These are phyloP conservation scores for Helianthus tuberosus DNA, from an alignment of 129 eudicot genomes.

Conservation along the genomic window DNA sequence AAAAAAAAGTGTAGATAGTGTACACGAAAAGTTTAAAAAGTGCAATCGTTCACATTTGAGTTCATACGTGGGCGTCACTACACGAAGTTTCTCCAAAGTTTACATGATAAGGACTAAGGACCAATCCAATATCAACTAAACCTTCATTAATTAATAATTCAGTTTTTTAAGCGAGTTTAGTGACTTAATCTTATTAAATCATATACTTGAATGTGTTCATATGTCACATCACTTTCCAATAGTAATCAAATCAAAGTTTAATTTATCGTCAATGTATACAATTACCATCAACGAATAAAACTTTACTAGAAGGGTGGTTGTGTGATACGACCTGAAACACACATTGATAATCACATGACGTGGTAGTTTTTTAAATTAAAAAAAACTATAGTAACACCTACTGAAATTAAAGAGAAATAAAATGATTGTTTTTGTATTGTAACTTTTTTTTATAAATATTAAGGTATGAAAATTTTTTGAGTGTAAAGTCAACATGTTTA, in stretches of 20 bases:
- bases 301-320: too few species aligned
- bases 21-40: not conserved
- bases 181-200: not conserved
- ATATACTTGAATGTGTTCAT: not conserved
- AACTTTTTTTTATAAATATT: too few species aligned
- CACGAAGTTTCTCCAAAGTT: not conserved
- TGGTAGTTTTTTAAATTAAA: too few species aligned
- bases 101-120: not conserved
- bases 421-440: too few species aligned
- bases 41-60: not conserved
- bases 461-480: too few species aligned
- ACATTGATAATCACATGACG: too few species aligned
- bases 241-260: not conserved
- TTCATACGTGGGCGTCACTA: conserved; percentile 7
- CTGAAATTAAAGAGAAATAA: too few species aligned
- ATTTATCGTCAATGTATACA: not conserved
- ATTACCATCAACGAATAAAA: too few species aligned
- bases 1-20: not conserved
- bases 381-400: too few species aligned
- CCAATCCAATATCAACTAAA: not conserved
- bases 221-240: not conserved
- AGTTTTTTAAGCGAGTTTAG: not conserved
- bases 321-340: too few species aligned
- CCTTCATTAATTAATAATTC: not conserved
- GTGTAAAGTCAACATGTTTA: too few species aligned